Evolutionary conservation across 208 protist genomes (phyloP).

Genomic region (Wallacemonas sp.): DNA sequence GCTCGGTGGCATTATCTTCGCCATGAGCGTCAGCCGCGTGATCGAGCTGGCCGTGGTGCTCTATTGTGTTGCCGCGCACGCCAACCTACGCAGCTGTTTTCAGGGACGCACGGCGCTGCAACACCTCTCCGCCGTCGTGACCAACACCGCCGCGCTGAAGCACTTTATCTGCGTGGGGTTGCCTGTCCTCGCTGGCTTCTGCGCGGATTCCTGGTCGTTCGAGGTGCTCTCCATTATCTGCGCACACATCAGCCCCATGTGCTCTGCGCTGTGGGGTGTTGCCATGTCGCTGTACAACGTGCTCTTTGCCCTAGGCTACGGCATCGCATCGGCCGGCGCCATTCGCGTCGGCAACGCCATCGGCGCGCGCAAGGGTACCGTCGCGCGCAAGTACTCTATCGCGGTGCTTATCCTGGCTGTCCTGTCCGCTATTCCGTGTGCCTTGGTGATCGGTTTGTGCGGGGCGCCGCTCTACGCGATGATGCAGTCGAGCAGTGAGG

Average conservation of each 20-base stretch:
- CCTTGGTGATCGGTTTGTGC: background rate
- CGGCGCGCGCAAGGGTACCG: conserved; percentile 17
- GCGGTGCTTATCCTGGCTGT: background rate
- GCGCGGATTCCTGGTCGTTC: conserved; percentile 37
- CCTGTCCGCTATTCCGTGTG: background rate
- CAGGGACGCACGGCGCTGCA: conserved; percentile 2
- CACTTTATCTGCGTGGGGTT: conserved; percentile 19
- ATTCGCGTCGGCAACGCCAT: conserved; percentile 31
- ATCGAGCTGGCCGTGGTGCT: conserved; percentile 8
- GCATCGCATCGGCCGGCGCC: conserved; percentile 14
- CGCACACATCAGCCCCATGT: conserved; percentile 17
- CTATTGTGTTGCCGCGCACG: background rate
- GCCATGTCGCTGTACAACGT: conserved; percentile 24
- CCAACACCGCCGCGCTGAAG: conserved; percentile 11
- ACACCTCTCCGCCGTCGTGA: conserved; percentile 12
- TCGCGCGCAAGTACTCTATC: conserved; percentile 21
- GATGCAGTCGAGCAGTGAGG: conserved; percentile 23
- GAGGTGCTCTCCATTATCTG: conserved; percentile 24
- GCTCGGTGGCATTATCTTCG: conserved; percentile 21
- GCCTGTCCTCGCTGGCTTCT: conserved; percentile 20
- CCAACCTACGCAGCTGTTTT: conserved; percentile 21
- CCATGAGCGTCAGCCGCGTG: conserved; percentile 22
- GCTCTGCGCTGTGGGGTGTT: conserved; percentile 21
- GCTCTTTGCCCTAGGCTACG: conserved; percentile 22
- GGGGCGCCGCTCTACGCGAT: background rate